phyloP scores from a whole-genome alignment of 2,329 filamentous ascomycete species.

The Monascus ruber region DNA sequence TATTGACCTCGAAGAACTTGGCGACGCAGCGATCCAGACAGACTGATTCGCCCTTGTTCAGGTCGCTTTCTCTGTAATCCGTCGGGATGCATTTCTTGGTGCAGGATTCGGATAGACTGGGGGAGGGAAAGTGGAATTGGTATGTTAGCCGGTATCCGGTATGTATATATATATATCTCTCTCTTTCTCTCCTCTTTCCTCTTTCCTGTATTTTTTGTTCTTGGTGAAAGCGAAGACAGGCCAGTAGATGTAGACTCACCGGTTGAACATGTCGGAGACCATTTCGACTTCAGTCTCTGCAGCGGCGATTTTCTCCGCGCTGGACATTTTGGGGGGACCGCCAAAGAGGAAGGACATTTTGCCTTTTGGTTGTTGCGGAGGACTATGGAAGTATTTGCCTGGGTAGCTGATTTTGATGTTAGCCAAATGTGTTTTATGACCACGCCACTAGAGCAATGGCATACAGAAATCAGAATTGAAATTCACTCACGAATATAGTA shows the following conservation, averaged over 20 bases:
- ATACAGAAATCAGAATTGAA: no score
- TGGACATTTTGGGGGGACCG: conserved; percentile 69
- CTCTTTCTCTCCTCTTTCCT: background rate
- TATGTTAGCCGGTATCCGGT: conserved; percentile 1
- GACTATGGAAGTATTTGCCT: no score
- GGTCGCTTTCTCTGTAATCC: conserved; percentile 88
- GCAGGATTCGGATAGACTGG: conserved; percentile 76
- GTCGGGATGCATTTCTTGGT: conserved; percentile 84
- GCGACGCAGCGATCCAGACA: conserved; percentile 94
- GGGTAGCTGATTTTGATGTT: no score
- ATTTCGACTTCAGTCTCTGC: conserved; percentile 97
- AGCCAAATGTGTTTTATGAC: no score
- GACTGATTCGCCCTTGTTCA: conserved; percentile 98
- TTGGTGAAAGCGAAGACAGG: background rate
- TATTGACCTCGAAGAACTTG: conserved; percentile 98
- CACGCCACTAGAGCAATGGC: no score
- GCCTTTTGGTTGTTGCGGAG: conserved; percentile 1
- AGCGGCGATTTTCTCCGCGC: conserved; percentile 92
- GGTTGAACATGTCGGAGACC: conserved; percentile 95
- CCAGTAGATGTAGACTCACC: conserved; percentile 46
- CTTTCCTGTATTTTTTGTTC: no score
- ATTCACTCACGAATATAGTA: no score
- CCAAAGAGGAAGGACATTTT: conserved; percentile 65
- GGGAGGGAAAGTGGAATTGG: background rate
- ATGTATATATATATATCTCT: background rate